Evolutionary conservation across 352 stramenopile species (phyloP).

Genomic region (Lagenidium giganteum): DNA sequence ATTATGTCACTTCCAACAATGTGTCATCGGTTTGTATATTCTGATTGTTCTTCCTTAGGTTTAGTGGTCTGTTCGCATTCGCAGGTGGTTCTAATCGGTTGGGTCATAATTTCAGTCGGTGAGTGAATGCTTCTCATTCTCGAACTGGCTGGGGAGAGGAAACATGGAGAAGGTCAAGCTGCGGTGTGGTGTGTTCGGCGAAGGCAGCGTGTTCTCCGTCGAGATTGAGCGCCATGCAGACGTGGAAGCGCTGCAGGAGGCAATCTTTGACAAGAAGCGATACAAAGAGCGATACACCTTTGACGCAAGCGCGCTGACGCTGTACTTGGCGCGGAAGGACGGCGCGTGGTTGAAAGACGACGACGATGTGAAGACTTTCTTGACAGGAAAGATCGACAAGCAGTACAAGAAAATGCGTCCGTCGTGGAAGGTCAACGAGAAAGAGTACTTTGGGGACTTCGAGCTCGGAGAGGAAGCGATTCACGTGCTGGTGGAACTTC

Average conservation of each 20-base stretch:
- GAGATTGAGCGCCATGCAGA: slow-evolving; percentile 2
- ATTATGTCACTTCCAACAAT: too few species aligned
- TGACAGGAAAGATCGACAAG: slow-evolving; percentile 11
- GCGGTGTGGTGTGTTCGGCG: slow-evolving; percentile 5
- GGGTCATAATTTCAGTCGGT: too few species aligned
- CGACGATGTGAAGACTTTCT: slow-evolving; percentile 6
- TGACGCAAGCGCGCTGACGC: slow-evolving; percentile 2
- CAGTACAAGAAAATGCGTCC: slow-evolving; percentile 10
- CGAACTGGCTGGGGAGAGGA: too few species aligned
- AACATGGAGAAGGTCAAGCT: slow-evolving; percentile 2
- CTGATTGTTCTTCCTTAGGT: too few species aligned
- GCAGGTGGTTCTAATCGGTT: too few species aligned
- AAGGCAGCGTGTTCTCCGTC: slow-evolving; percentile 10
- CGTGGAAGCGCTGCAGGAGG: slow-evolving; percentile 6
- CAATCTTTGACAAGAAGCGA: neutral
- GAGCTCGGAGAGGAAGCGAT: too few species aligned
- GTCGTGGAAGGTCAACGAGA: slow-evolving; percentile 9
- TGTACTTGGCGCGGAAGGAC: slow-evolving; percentile 11
- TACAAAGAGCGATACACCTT: slow-evolving; percentile 1
- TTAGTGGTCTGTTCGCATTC: too few species aligned
- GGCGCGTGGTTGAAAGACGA: slow-evolving; percentile 13
- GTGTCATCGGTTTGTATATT: too few species aligned
- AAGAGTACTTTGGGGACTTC: slow-evolving; percentile 11
- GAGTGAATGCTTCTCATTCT: too few species aligned
- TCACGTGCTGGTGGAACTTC: too few species aligned